phyloP scores from a whole-genome alignment of 441 rosid species.

The Erodium chrysanthum region DNA sequence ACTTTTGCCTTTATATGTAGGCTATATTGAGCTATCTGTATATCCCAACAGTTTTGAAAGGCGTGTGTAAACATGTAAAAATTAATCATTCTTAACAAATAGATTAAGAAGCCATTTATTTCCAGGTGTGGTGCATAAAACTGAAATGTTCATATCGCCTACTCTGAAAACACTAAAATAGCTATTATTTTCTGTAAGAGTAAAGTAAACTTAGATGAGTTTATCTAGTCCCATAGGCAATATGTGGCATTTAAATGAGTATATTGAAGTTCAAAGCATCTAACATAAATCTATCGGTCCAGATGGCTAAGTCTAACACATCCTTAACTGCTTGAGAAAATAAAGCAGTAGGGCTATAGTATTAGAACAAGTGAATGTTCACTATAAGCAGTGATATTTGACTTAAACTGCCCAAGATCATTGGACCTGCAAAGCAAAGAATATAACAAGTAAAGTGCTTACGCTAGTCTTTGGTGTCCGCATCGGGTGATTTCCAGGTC shows the following conservation, averaged over 20 bases:
- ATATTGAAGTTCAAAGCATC: background rate
- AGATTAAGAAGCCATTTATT: no score
- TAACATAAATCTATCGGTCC: no score
- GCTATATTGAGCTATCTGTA: background rate
- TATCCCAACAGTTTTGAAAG: background rate
- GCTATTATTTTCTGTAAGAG: background rate
- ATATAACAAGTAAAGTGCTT: slow-evolving; percentile 22
- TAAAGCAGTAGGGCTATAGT: no score
- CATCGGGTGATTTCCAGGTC: slow-evolving; percentile 47
- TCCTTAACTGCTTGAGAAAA: background rate
- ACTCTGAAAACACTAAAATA: background rate
- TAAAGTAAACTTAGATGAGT: background rate
- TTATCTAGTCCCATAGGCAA: background rate
- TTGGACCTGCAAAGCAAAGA: no score
- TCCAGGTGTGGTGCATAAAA: background rate
- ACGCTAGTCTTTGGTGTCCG: slow-evolving; percentile 50
- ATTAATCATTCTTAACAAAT: no score
- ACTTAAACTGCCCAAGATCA: background rate
- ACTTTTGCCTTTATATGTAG: background rate
- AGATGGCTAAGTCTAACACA: no score
- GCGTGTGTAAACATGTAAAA: slow-evolving; percentile 1
- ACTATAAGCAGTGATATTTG: background rate
- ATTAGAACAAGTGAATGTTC: background rate
- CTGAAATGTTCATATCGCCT: background rate
- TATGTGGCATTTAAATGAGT: background rate